A percentile compares a stretch with the other conserved stretches of the same genome.
Conservation (phyloP, 768 basidiomycete genomes). For the Rhodotorula taiwanensis region DNA sequence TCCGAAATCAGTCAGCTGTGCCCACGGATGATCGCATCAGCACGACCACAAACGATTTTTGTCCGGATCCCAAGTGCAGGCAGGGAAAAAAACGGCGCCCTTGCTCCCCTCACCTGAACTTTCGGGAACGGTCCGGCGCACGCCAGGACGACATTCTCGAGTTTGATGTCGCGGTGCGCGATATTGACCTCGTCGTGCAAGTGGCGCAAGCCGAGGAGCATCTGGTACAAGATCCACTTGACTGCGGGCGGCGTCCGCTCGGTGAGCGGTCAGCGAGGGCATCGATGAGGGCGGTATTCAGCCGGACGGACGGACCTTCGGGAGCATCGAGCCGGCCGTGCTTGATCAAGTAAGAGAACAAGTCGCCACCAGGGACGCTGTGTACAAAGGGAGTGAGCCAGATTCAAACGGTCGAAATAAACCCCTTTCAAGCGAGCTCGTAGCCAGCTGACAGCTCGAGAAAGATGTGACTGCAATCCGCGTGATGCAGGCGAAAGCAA, state of each 20-base stretch:
- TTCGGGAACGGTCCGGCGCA: constrained; percentile 6
- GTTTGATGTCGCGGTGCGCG: constrained; percentile 27
- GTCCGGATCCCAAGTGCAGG: too few species aligned
- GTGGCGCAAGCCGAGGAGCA: constrained; percentile 22
- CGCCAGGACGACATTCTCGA: constrained; percentile 26
- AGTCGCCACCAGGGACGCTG: constrained; percentile 33
- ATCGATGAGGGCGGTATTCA: not conserved
- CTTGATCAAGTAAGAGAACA: constrained; percentile 30
- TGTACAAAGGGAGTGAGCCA: not conserved
- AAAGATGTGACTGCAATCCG: constrained; percentile 22
- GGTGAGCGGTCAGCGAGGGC: too few species aligned
- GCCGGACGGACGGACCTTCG: constrained; percentile 11
- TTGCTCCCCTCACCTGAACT: constrained; percentile 7
- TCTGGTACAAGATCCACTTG: constrained; percentile 29
- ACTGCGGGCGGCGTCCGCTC: not conserved
- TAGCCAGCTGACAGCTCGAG: constrained; percentile 18
- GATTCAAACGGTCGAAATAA: not conserved
- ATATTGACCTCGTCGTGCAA: constrained; percentile 18
- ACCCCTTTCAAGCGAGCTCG: not conserved
- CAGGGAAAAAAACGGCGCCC: too few species aligned
- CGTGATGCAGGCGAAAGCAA: not conserved
- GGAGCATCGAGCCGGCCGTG: constrained; percentile 13
- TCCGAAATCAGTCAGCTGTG: constrained; percentile 25
- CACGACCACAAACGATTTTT: too few species aligned
- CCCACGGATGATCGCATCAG: too few species aligned